A percentile compares a stretch with the other conserved stretches of the same genome.
Conservation (phyloP, 176 grass and related monocot species). For the Phyllostachys edulis region DNA sequence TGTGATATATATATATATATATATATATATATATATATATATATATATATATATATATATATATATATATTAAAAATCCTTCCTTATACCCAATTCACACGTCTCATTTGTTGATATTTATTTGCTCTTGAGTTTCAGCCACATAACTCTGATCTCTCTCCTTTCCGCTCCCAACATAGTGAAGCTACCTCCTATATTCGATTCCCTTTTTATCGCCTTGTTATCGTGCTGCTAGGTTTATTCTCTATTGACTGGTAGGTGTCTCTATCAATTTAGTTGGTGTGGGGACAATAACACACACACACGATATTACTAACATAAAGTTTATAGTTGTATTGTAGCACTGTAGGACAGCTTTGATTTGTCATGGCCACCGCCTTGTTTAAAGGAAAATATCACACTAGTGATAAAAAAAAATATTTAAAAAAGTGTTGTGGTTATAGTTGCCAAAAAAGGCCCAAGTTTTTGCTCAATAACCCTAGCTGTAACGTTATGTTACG, state of each 20-base stretch:
- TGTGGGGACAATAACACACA: no score
- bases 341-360: background rate
- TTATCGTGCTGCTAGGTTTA: constrained; percentile 25
- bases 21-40: no score
- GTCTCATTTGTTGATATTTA: constrained; percentile 50
- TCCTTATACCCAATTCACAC: constrained; percentile 32
- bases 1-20: constrained; percentile 44
- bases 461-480: background rate
- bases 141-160: constrained; percentile 45
- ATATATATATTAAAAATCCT: constrained; percentile 4
- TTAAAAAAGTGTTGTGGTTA: no score
- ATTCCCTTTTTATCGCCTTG: constrained; percentile 30
- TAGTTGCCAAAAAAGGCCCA: background rate
- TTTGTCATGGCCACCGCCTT: background rate
- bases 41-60: no score
- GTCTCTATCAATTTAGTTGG: constrained; percentile 14
- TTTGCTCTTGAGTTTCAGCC: constrained; percentile 34
- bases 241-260: background rate
- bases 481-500: no score
- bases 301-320: background rate
- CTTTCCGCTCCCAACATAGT: constrained; percentile 30
- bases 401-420: background rate
- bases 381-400: background rate
- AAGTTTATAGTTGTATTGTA: background rate
- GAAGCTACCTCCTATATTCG: constrained; percentile 1